Evolutionary conservation across 2,329 filamentous ascomycete species (phyloP).

Genomic region (Biscogniauxia marginata): DNA sequence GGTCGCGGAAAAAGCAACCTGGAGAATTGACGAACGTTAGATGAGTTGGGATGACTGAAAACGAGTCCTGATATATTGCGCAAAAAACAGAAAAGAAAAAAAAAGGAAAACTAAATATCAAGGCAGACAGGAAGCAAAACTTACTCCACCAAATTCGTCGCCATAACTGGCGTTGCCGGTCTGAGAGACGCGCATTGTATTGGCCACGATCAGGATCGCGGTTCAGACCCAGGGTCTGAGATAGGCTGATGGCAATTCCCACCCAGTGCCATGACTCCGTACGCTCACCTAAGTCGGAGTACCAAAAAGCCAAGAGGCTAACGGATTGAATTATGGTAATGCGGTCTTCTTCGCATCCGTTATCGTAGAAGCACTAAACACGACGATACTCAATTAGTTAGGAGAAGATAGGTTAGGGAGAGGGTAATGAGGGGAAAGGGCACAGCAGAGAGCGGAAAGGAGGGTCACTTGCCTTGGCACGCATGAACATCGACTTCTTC

Average conservation of each 20-base stretch:
- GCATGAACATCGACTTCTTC: slow-evolving; percentile 14
- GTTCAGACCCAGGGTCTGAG: slow-evolving; percentile 13
- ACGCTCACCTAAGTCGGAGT: slow-evolving; percentile 13
- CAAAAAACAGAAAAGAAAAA: background rate
- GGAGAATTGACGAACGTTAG: background rate
- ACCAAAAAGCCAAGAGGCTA: slow-evolving; percentile 16
- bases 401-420: background rate
- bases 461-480: slow-evolving; percentile 9
- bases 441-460: background rate
- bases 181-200: slow-evolving; percentile 10
- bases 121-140: background rate
- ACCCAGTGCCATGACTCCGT: slow-evolving; percentile 16
- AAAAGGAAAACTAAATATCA: too few species aligned
- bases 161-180: slow-evolving; percentile 30
- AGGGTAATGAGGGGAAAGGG: background rate
- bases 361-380: slow-evolving; percentile 10
- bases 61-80: too few species aligned
- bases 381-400: background rate
- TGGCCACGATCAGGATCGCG: slow-evolving; percentile 11
- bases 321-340: slow-evolving; percentile 15
- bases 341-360: slow-evolving; percentile 12
- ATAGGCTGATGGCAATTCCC: slow-evolving; percentile 16
- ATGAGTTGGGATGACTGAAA: too few species aligned
- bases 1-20: slow-evolving; percentile 38
- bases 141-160: slow-evolving; percentile 40